These are phyloP conservation scores for Ascochyta koolunga DNA, from an alignment of 2,329 filamentous ascomycete genomes.

Conservation along the genomic window DNA sequence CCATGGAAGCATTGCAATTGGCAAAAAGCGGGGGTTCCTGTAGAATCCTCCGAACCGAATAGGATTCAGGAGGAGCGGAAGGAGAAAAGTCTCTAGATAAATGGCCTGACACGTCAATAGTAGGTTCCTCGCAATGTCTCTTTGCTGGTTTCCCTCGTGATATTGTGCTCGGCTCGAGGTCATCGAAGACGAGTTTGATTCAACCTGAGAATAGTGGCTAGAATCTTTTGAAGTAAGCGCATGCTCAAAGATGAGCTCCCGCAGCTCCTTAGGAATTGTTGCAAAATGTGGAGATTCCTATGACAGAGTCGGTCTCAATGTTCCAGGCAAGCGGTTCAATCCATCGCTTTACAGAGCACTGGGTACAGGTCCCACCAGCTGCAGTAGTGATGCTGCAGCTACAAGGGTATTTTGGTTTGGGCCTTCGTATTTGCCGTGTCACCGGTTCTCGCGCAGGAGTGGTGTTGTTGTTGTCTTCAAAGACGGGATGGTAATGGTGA, in stretches of 20 bases:
- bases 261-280: slow-evolving; percentile 22
- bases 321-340: slow-evolving; percentile 29
- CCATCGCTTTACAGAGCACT: slow-evolving; percentile 2
- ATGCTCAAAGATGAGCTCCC: slow-evolving; percentile 25
- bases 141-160: background rate
- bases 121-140: slow-evolving; percentile 19
- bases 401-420: background rate
- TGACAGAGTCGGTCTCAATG: background rate
- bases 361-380: background rate
- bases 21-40: background rate
- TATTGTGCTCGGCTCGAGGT: background rate
- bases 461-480: background rate
- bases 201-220: background rate
- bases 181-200: background rate
- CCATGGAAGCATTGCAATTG: slow-evolving; percentile 12
- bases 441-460: background rate
- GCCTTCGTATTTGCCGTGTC: background rate
- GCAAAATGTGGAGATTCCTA: slow-evolving; percentile 17
- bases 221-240: slow-evolving; percentile 15
- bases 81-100: slow-evolving; percentile 27
- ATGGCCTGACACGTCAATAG: slow-evolving; percentile 27
- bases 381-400: background rate
- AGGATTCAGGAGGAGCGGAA: slow-evolving; percentile 22
- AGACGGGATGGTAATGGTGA: background rate
- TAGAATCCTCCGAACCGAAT: background rate